phyloP scores from a whole-genome alignment of 139 green algal species.

The Chloropicon primus region DNA sequence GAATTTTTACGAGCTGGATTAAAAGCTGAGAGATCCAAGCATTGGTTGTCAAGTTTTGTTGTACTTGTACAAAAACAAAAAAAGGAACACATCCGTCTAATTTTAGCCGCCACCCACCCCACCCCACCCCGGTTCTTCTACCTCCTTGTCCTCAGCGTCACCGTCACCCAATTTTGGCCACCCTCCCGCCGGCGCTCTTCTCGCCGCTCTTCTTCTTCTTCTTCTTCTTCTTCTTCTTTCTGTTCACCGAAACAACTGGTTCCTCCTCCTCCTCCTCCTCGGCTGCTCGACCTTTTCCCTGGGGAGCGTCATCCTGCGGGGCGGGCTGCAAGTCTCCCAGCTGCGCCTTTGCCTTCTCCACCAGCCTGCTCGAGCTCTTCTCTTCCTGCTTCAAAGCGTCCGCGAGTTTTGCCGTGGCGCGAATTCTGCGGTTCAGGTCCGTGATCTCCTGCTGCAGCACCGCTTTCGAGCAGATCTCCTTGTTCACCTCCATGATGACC shows the following conservation, averaged over 20 bases:
- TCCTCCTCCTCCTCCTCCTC: neutral
- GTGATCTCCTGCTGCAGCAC: neutral
- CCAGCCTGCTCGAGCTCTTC: neutral
- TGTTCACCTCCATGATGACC: neutral
- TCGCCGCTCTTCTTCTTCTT: too few relatives aligned
- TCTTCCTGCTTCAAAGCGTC: neutral
- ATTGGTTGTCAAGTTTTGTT: neutral
- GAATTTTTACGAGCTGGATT: neutral
- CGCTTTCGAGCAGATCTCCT: neutral
- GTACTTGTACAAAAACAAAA: too few relatives aligned
- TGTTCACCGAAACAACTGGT: neutral
- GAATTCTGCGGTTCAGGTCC: neutral
- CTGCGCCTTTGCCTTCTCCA: neutral
- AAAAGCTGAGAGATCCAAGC: neutral
- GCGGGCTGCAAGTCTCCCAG: neutral
- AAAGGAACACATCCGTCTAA: too few relatives aligned
- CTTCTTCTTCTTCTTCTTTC: neutral
- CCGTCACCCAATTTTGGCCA: neutral
- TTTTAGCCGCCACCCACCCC: too few relatives aligned
- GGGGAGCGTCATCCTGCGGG: neutral
- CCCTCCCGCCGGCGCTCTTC: too few relatives aligned
- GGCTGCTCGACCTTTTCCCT: neutral
- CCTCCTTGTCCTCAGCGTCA: too few relatives aligned
- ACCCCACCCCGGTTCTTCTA: too few relatives aligned
- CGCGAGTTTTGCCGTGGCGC: neutral